Percentiles rank a stretch among this genome's conserved stretches.
Evolutionary conservation across 371 early-diverging fungal genomes (phyloP).

Genomic region (Conidiobolus incongruus): DNA sequence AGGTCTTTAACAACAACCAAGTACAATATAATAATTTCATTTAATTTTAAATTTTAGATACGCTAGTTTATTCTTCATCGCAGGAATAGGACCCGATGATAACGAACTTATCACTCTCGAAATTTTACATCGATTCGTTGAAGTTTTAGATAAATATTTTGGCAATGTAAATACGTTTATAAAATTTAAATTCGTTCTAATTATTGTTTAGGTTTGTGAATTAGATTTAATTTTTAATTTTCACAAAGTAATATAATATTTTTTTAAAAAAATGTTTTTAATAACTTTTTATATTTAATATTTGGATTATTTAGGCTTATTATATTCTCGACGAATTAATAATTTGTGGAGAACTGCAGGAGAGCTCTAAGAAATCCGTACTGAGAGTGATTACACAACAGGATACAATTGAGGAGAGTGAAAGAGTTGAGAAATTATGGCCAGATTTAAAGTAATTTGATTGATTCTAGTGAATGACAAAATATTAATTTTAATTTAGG

Average conservation of each 20-base stretch:
- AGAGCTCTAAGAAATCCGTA: slow-evolving; percentile 58
- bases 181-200: not conserved
- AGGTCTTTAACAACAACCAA: too few species aligned
- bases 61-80: slow-evolving; percentile 85
- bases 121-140: slow-evolving; percentile 92
- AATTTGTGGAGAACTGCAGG: slow-evolving; percentile 64
- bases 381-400: slow-evolving; percentile 45
- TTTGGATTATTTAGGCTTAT: not conserved
- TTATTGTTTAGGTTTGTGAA: slow-evolving; percentile 44
- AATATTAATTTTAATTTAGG: not conserved
- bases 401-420: slow-evolving; percentile 49
- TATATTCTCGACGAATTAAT: slow-evolving; percentile 38
- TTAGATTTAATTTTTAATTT: slow-evolving; percentile 77
- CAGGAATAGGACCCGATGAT: slow-evolving; percentile 73
- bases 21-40: too few species aligned
- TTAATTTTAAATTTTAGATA: too few species aligned
- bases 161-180: slow-evolving; percentile 43
- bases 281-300: too few species aligned
- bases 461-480: too few species aligned
- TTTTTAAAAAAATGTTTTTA: not conserved
- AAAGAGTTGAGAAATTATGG: slow-evolving; percentile 7
- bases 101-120: slow-evolving; percentile 88
- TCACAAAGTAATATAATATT: slow-evolving; percentile 26
- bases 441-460: slow-evolving; percentile 1
- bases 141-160: slow-evolving; percentile 90